Percentiles rank a stretch among this genome's conserved stretches.
These are phyloP conservation scores for Melanogaster broomeanus DNA, from an alignment of 768 basidiomycete species.

Conservation along the genomic window DNA sequence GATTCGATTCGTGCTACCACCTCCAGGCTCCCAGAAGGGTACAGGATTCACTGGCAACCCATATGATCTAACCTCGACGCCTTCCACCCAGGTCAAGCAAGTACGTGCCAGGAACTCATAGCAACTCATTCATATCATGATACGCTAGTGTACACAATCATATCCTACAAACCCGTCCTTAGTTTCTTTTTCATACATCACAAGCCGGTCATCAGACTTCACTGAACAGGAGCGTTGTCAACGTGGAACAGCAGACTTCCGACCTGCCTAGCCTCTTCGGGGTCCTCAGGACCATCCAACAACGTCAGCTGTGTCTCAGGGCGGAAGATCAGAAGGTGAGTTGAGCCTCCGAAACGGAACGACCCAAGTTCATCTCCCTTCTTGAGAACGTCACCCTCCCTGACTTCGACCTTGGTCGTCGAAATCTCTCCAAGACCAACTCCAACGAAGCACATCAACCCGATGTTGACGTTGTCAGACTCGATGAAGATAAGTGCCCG, in stretches of 20 bases:
- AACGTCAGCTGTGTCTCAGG: conserved; percentile 25
- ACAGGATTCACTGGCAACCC: too few species aligned
- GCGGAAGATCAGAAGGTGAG: conserved; percentile 44
- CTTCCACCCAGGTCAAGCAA: too few species aligned
- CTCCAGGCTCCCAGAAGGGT: too few species aligned
- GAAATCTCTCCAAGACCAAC: conserved; percentile 48
- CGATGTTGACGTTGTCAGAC: conserved; percentile 40
- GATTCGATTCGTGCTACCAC: too few species aligned
- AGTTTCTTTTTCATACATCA: too few species aligned
- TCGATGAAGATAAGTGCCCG: conserved; percentile 44
- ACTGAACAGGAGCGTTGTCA: neutral
- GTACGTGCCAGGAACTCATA: too few species aligned
- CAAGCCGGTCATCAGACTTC: too few species aligned
- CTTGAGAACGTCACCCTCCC: neutral
- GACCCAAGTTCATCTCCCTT: conserved; percentile 37
- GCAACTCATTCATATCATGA: too few species aligned
- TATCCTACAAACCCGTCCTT: neutral
- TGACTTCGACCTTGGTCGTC: conserved; percentile 30
- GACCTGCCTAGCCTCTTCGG: conserved; percentile 10
- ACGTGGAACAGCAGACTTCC: conserved; percentile 20
- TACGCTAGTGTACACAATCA: too few species aligned
- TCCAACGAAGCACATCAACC: conserved; percentile 40
- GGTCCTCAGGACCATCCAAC: conserved; percentile 9
- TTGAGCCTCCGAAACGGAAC: conserved; percentile 67
- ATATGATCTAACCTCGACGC: too few species aligned